Evolutionary conservation across 2,329 filamentous ascomycete species (phyloP), one percentile per base, ranked within the genome.

Genomic region (Orbilia oligospora): DNA sequence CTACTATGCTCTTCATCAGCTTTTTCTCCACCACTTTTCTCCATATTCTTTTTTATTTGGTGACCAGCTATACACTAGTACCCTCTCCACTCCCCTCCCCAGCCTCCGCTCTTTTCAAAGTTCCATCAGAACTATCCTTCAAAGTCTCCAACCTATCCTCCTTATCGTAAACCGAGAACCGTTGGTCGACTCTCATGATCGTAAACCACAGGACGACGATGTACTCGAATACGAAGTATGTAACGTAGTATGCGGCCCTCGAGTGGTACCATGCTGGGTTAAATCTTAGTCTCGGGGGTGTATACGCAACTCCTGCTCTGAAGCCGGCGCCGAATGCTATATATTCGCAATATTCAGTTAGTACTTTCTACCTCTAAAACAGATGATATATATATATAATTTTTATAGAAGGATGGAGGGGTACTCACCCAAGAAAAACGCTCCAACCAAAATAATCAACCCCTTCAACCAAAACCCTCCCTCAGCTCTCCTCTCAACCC

Each of bases 221-320:
- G 48, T 94, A 85, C 84, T 97, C 94, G 44, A 94, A 86, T 16
- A 86, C 86, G 83, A 92, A 97, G 85, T 93, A 92, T 86, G 96
- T 92, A 82, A 90, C 85, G 85, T 96, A 97, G 86, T 93, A 97
- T 81, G 88, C 89, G 0, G 90, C 88, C 83, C 91, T 92, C 82
- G 86, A 86, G 81, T 93, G 88, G 83, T 91, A 95, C 88, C 90
- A 92, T 4, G 90, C 90, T 1, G 92, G 90, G 72, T 89, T 49
- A 10, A 53, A 85, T 71, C 82, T 81, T 2, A 86, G 89, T 30
- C 87, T 87, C 24, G 85, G 85, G 0, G 86, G 82, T 70, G 86
- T 86, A 84, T 87, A 93, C 30, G 83, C 85, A 0, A 88, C 88
- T 16, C 87, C 91, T 33, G 89, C 86, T 41, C 93, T 88, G 85